Percentiles rank a stretch among this genome's conserved stretches.
Evolutionary conservation across 2,329 filamentous ascomycete species (phyloP).

Genomic region (Aspergillus luchuensis): DNA sequence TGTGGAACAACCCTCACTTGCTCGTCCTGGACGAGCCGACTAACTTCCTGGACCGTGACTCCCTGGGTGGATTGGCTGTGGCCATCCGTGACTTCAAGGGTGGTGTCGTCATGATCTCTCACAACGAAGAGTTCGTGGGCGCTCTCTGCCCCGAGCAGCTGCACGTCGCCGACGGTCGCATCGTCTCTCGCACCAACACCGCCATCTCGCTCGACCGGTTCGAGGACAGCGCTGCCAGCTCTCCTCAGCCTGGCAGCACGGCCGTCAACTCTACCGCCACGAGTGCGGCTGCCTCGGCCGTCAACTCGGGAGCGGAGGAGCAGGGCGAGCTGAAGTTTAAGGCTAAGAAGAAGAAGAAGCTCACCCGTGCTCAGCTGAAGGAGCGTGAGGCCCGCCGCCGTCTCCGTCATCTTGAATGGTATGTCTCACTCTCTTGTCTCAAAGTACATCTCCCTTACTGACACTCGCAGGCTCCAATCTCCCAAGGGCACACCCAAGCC

Average conservation of each 20-base stretch:
- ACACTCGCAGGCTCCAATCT: constrained; percentile 71
- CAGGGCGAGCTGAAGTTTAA: constrained; percentile 81
- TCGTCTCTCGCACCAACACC: constrained; percentile 78
- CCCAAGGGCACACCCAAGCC: constrained; percentile 82
- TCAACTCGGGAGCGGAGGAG: constrained; percentile 83
- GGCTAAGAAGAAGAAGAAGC: constrained; percentile 94
- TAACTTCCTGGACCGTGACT: constrained; percentile 98
- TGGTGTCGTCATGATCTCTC: constrained; percentile 98
- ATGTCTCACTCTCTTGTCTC: constrained; percentile 17
- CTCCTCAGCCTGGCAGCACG: constrained; percentile 54
- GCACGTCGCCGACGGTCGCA: constrained; percentile 85
- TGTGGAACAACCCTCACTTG: constrained; percentile 99
- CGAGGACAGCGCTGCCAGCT: constrained; percentile 73
- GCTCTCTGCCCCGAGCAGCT: constrained; percentile 95
- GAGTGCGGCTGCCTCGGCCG: constrained; percentile 64
- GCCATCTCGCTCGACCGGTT: constrained; percentile 79
- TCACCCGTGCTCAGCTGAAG: constrained; percentile 95
- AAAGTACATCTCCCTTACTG: constrained; percentile 13
- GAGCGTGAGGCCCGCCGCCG: constrained; percentile 85
- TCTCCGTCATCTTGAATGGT: constrained; percentile 75
- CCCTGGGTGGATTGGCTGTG: constrained; percentile 92
- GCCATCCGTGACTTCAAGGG: constrained; percentile 98
- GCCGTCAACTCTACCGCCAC: constrained; percentile 61
- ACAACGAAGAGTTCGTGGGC: constrained; percentile 98
- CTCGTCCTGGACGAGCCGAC: constrained; percentile 97